phyloP scores from a whole-genome alignment of 2,329 filamentous ascomycete genomes.

The Periconia macrospinosa region DNA sequence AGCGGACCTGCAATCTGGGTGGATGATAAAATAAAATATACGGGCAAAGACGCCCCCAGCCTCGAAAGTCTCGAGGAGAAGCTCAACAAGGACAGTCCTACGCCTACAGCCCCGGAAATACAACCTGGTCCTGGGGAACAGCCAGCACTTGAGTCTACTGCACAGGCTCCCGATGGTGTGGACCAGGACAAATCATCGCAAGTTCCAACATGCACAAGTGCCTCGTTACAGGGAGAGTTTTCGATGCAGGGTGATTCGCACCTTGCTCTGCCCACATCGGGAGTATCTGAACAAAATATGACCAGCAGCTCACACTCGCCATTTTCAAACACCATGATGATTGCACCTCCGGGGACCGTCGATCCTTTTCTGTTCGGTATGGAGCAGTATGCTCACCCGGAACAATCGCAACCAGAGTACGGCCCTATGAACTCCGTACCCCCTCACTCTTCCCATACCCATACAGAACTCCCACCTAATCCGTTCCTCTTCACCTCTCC shows the following conservation, averaged over 20 bases:
- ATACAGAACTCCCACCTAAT: conserved; percentile 23
- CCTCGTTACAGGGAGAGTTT: conserved; percentile 13
- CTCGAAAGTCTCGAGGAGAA: conserved; percentile 42
- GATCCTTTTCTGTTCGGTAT: conserved; percentile 43
- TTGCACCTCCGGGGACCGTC: conserved; percentile 33
- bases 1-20: conserved; percentile 86
- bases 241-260: conserved; percentile 10
- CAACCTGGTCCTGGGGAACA: conserved; percentile 8
- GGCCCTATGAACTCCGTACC: conserved; percentile 17
- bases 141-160: conserved; percentile 2
- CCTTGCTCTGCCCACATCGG: conserved; percentile 24
- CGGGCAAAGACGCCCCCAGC: conserved; percentile 55
- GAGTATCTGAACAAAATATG: conserved; percentile 20
- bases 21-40: conserved; percentile 71
- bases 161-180: conserved; percentile 2
- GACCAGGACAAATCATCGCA: conserved; percentile 15
- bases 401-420: conserved; percentile 9
- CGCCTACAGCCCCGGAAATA: conserved; percentile 8
- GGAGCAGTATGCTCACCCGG: conserved; percentile 36
- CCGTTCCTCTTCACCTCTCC: conserved; percentile 27
- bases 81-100: conserved; percentile 30
- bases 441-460: not conserved
- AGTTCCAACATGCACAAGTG: conserved; percentile 12
- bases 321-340: conserved; percentile 34
- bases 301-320: conserved; percentile 27